Conservation (phyloP, 2,329 filamentous ascomycete genomes). For the Scortechinia acanthostroma region DNA sequence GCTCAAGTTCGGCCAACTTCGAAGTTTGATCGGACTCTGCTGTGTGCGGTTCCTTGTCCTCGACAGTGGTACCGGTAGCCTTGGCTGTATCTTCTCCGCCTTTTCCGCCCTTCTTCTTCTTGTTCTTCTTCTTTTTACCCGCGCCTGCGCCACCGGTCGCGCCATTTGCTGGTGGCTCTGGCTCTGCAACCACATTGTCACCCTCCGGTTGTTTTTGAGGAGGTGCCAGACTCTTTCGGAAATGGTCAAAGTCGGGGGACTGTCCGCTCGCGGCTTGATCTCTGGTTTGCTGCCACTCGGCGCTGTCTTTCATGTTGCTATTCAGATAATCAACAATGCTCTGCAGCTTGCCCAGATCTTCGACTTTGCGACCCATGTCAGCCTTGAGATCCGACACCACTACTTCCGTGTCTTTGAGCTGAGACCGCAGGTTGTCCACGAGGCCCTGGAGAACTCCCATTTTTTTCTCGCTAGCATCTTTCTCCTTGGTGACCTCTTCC, state of each 20-base stretch:
- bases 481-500: conserved; percentile 21
- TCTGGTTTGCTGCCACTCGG: conserved; percentile 21
- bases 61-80: conserved; percentile 15
- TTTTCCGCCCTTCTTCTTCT: conserved; percentile 65
- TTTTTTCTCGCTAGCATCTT: conserved; percentile 30
- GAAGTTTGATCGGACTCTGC: conserved; percentile 7
- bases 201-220: conserved; percentile 10
- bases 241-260: conserved; percentile 20
- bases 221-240: conserved; percentile 14
- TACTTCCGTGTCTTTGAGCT: conserved; percentile 29
- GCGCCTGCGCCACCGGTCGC: conserved; percentile 18
- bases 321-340: conserved; percentile 8
- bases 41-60: conserved; percentile 17
- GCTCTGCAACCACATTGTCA: conserved; percentile 12
- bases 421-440: conserved; percentile 20
- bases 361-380: conserved; percentile 29
- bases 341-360: conserved; percentile 28
- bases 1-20: conserved; percentile 17
- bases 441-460: conserved; percentile 14
- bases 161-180: conserved; percentile 7
- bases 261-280: conserved; percentile 19
- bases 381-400: conserved; percentile 24
- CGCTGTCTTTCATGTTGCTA: conserved; percentile 17
- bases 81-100: conserved; percentile 23
- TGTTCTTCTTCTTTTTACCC: conserved; percentile 77